Percentiles rank a stretch among this genome's conserved stretches.
phyloP scores from a whole-genome alignment of 179 eudicot species.

The Beta macrorhiza region DNA sequence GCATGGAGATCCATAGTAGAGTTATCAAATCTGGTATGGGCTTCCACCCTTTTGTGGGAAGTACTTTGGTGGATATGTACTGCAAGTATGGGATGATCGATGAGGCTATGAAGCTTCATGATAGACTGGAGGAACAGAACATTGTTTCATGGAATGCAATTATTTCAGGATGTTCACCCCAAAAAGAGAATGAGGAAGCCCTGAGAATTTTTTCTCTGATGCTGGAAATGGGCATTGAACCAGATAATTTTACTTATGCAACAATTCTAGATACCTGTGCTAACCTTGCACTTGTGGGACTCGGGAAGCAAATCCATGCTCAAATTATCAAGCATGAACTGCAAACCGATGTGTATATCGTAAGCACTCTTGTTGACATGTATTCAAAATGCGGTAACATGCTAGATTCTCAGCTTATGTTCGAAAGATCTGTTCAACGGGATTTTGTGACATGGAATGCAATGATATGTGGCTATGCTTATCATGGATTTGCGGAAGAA shows the following conservation, averaged over 20 bases:
- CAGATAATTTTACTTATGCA: conserved; percentile 86
- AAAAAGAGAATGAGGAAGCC: conserved; percentile 74
- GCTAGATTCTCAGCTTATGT: conserved; percentile 65
- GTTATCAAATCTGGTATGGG: conserved; percentile 70
- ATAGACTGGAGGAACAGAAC: conserved; percentile 49
- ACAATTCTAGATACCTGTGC: conserved; percentile 92
- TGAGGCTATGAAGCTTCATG: conserved; percentile 79
- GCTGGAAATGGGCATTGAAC: conserved; percentile 61
- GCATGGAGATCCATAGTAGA: conserved; percentile 60
- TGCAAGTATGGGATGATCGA: conserved; percentile 72
- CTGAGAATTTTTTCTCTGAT: conserved; percentile 63
- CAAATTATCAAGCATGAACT: conserved; percentile 76
- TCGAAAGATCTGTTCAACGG: conserved; percentile 52
- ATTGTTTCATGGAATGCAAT: conserved; percentile 90
- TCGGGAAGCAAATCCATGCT: conserved; percentile 91
- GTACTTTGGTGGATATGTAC: conserved; percentile 89
- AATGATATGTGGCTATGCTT: conserved; percentile 76
- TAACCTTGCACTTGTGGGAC: conserved; percentile 73
- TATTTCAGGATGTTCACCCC: conserved; percentile 64
- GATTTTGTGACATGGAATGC: conserved; percentile 93
- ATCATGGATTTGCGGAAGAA: conserved; percentile 76
- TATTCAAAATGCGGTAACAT: conserved; percentile 86
- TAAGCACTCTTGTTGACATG: conserved; percentile 91
- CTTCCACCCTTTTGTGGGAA: conserved; percentile 60
- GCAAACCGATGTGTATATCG: conserved; percentile 67